Base-by-base conservation (phyloP, 1,139 yeast genomes). In the Nakaseomyces glabratus region DNA sequence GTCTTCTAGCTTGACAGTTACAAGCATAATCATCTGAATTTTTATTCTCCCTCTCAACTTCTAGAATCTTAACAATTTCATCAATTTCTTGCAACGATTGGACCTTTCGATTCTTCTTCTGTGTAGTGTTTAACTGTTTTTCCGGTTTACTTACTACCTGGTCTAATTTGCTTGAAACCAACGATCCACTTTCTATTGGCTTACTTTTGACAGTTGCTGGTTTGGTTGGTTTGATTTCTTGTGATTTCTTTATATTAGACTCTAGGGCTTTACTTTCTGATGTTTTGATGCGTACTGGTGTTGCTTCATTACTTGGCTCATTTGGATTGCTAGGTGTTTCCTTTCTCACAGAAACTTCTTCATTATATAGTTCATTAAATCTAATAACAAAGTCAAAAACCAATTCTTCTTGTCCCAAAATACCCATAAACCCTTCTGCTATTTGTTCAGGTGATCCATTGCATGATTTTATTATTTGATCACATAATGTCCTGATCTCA, bases 1-100 rank as follows among this genome's bases (percentile, higher is more conserved):
- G 98, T 39, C 82, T 65, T 2, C 82, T 74, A 1, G 82, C 90
- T 72, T 76, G 78, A 52, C 99, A 93, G 44, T 79, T 72, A 52
- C 99, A 93, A 1, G 46, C 49, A 22, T 60, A 48, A 4, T 48
- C 47, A 2, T 48, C 38, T 1, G 64, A 42, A 25, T 46, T 44
- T 11, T 44, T 43, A 7, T 48, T 51, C 3, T 54, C 46, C 7
- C 51, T 48, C 14, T 50, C 50, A 1, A 65, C 40, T 37, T 69
- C 75, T 18, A 70, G 46, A 28, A 53, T 54, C 20, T 50, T 55
- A 12, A 61, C 51, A 4, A 58, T 60, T 5, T 65, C 66, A 14
- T 76, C 76, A 15, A 82, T 52, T 31, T 67, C 66, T 35, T 66
- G 68, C 20, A 71, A 63, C 35, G 79, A 84, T 37, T 74, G 69